phyloP scores from a whole-genome alignment of 495 filamentous ascomycete species.

The Penicillium angulare region DNA sequence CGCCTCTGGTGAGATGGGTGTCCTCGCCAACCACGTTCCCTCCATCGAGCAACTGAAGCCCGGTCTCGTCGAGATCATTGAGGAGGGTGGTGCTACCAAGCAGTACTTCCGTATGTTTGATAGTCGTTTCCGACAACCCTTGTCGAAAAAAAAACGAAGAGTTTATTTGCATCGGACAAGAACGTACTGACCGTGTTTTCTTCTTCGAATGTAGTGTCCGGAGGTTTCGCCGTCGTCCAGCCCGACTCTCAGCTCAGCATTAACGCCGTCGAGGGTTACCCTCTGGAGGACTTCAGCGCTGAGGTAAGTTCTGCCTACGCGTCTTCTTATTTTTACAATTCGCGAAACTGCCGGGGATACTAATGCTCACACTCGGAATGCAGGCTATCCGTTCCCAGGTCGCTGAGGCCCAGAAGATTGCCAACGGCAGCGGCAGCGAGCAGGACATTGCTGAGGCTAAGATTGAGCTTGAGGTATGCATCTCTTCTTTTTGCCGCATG shows the following conservation, averaged over 20 bases:
- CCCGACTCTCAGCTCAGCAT: constrained; percentile 93
- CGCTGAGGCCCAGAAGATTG: constrained; percentile 92
- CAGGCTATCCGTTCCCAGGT: constrained; percentile 58
- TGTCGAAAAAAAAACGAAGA: background rate
- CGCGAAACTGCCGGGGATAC: constrained; percentile 4
- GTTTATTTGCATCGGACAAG: constrained; percentile 10
- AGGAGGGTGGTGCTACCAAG: constrained; percentile 91
- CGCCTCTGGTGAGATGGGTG: constrained; percentile 98
- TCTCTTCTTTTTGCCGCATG: background rate
- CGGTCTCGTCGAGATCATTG: constrained; percentile 90
- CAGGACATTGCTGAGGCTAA: constrained; percentile 97
- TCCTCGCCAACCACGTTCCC: constrained; percentile 97
- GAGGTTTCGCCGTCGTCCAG: constrained; percentile 95
- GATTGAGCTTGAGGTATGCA: constrained; percentile 91
- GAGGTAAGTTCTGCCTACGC: constrained; percentile 64
- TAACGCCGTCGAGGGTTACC: constrained; percentile 93
- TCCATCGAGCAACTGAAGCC: constrained; percentile 99
- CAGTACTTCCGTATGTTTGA: constrained; percentile 93
- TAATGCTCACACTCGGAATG: constrained; percentile 10
- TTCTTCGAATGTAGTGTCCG: constrained; percentile 66
- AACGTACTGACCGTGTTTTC: constrained; percentile 21
- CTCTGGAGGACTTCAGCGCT: constrained; percentile 91
- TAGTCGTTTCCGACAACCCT: constrained; percentile 3
- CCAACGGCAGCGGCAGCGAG: constrained; percentile 85
- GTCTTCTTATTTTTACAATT: background rate